A percentile compares a stretch with the other conserved stretches of the same genome.
phyloP scores from a whole-genome alignment of 148 eudicot species.

The Rhododendron ferrugineum region DNA sequence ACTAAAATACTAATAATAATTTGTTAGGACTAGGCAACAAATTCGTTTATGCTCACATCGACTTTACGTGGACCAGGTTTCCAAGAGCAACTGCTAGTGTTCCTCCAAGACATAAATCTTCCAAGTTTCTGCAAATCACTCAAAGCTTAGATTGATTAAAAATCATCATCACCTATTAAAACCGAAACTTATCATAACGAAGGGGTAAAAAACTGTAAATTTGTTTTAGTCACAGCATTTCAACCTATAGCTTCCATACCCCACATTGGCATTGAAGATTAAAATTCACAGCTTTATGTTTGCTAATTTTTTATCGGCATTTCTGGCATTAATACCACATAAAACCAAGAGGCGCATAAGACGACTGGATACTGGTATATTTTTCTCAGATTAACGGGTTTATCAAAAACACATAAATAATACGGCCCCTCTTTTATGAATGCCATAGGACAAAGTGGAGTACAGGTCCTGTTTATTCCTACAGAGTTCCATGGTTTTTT shows the following conservation, averaged over 20 bases:
- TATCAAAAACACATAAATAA: neutral
- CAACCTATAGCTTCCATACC: neutral
- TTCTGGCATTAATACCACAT: neutral
- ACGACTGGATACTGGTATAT: neutral
- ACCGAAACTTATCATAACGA: neutral
- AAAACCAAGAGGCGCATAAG: neutral
- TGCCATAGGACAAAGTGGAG: neutral
- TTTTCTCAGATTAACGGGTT: neutral
- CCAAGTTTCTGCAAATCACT: slow-evolving; percentile 52
- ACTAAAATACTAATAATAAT: neutral
- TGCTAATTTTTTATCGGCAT: neutral
- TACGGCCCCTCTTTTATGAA: neutral
- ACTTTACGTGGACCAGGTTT: slow-evolving; percentile 45
- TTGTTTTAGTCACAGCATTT: neutral
- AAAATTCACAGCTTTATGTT: neutral
- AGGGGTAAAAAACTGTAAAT: neutral
- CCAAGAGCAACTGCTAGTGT: slow-evolving; percentile 66
- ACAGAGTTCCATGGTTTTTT: neutral
- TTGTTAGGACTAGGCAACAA: neutral
- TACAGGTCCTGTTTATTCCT: neutral
- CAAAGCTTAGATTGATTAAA: neutral
- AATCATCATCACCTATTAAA: neutral
- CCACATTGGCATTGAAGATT: neutral
- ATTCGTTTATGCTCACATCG: slow-evolving; percentile 47
- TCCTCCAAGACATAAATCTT: slow-evolving; percentile 67